Evolutionary conservation across 2,329 filamentous ascomycete species (phyloP).

Genomic region (Aspergillus transmontanensis): DNA sequence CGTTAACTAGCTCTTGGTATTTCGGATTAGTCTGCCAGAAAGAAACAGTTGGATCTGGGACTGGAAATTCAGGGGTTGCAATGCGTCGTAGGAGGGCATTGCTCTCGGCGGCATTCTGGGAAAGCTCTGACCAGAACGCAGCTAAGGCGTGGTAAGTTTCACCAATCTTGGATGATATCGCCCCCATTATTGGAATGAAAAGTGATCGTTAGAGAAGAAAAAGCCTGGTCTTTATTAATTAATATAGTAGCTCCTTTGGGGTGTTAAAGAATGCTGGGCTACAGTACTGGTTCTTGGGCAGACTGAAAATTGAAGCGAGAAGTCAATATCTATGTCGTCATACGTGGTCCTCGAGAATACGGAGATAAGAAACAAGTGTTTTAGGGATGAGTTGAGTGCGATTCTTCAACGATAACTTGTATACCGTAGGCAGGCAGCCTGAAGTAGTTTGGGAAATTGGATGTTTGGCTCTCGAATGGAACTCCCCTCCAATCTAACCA

Average conservation of each 20-base stretch:
- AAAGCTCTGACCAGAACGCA: slow-evolving; percentile 5
- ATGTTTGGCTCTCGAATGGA: neutral
- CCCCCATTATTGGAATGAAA: slow-evolving; percentile 4
- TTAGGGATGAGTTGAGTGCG: too few relatives aligned
- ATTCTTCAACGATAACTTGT: neutral
- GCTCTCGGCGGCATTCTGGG: neutral
- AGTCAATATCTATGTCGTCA: neutral
- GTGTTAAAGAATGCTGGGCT: neutral
- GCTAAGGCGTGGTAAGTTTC: slow-evolving; percentile 2
- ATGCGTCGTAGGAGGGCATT: slow-evolving; percentile 14
- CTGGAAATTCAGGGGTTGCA: slow-evolving; percentile 6
- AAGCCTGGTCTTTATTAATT: neutral
- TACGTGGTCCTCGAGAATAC: too few relatives aligned
- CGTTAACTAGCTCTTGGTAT: slow-evolving; percentile 21
- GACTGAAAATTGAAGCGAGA: neutral
- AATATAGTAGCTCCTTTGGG: neutral
- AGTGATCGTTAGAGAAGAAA: neutral
- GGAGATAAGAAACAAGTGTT: too few relatives aligned
- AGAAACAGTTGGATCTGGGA: slow-evolving; percentile 14
- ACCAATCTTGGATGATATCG: neutral
- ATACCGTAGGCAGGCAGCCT: neutral
- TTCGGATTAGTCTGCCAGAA: slow-evolving; percentile 25
- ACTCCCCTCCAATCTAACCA: neutral
- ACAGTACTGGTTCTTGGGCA: neutral
- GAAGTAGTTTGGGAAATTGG: neutral